These are phyloP conservation scores for Nothophoma quercina DNA, from an alignment of 2,329 filamentous ascomycete species.

Conservation along the genomic window DNA sequence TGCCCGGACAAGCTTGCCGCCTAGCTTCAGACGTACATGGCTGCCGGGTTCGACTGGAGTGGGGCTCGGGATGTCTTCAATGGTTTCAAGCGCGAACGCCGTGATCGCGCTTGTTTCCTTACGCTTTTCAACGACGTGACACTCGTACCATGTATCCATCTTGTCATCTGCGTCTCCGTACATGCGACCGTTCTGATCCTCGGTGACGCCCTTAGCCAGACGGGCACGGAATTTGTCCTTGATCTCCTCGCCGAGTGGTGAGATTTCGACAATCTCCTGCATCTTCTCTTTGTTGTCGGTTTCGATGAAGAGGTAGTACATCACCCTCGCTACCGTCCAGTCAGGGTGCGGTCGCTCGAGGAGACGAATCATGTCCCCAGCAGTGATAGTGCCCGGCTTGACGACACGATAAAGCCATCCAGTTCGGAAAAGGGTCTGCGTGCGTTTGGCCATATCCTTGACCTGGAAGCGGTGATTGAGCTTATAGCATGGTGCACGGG, in stretches of 20 bases:
- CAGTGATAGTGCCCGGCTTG: slow-evolving; percentile 60
- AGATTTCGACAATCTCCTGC: slow-evolving; percentile 51
- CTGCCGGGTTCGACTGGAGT: slow-evolving; percentile 56
- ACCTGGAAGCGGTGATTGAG: slow-evolving; percentile 72
- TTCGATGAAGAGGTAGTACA: slow-evolving; percentile 68
- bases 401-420: slow-evolving; percentile 73
- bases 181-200: slow-evolving; percentile 40
- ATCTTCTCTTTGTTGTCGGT: slow-evolving; percentile 58
- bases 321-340: slow-evolving; percentile 70
- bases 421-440: slow-evolving; percentile 65
- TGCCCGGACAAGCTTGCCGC: slow-evolving; percentile 63
- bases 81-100: slow-evolving; percentile 62
- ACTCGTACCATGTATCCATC: slow-evolving; percentile 48
- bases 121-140: slow-evolving; percentile 59
- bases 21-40: slow-evolving; percentile 65
- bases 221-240: slow-evolving; percentile 61
- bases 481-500: slow-evolving; percentile 72
- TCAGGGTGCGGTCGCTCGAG: slow-evolving; percentile 63
- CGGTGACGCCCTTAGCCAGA: slow-evolving; percentile 56
- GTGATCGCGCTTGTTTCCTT: slow-evolving; percentile 60
- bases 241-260: slow-evolving; percentile 59
- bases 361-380: slow-evolving; percentile 65
- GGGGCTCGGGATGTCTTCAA: slow-evolving; percentile 40
- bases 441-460: slow-evolving; percentile 67
- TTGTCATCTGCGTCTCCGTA: slow-evolving; percentile 35